These are phyloP conservation scores for Aspergillus versicolor DNA, from an alignment of 2,329 filamentous ascomycete genomes.

Conservation along the genomic window DNA sequence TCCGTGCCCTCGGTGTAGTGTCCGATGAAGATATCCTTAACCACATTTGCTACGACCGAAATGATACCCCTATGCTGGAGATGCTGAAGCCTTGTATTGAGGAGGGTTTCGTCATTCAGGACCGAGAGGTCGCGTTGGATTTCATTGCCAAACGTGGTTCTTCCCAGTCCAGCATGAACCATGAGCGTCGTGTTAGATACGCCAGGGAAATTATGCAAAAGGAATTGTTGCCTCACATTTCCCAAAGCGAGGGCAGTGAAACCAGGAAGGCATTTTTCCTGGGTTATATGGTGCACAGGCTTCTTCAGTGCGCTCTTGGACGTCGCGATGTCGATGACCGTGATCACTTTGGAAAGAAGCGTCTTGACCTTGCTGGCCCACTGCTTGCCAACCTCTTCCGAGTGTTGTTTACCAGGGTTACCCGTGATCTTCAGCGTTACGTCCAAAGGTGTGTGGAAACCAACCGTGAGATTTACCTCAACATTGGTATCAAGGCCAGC, in stretches of 20 bases:
- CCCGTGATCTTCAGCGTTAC: constrained; percentile 85
- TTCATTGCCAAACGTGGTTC: constrained; percentile 92
- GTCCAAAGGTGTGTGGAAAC: constrained; percentile 89
- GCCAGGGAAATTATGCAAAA: constrained; percentile 95
- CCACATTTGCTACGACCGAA: constrained; percentile 94
- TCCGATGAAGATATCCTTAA: constrained; percentile 98
- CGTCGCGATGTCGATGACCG: constrained; percentile 93
- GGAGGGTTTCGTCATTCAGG: constrained; percentile 93
- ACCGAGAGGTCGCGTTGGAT: constrained; percentile 89
- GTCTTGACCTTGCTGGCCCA: constrained; percentile 89
- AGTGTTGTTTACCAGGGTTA: constrained; percentile 84
- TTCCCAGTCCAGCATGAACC: constrained; percentile 66
- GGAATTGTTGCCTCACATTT: constrained; percentile 94
- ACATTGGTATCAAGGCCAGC: constrained; percentile 83
- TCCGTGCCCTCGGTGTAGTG: constrained; percentile 90
- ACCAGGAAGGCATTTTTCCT: constrained; percentile 97
- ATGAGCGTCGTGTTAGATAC: constrained; percentile 86
- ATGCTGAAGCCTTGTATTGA: constrained; percentile 97
- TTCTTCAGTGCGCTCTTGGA: constrained; percentile 89
- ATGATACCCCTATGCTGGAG: constrained; percentile 95
- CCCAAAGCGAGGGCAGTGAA: constrained; percentile 89
- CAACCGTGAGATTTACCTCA: constrained; percentile 84
- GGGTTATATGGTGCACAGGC: constrained; percentile 97
- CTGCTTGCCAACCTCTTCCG: constrained; percentile 96
- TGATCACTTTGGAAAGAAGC: constrained; percentile 99